Conservation (phyloP, 805 yeast species). For the Ogataea henricii region DNA sequence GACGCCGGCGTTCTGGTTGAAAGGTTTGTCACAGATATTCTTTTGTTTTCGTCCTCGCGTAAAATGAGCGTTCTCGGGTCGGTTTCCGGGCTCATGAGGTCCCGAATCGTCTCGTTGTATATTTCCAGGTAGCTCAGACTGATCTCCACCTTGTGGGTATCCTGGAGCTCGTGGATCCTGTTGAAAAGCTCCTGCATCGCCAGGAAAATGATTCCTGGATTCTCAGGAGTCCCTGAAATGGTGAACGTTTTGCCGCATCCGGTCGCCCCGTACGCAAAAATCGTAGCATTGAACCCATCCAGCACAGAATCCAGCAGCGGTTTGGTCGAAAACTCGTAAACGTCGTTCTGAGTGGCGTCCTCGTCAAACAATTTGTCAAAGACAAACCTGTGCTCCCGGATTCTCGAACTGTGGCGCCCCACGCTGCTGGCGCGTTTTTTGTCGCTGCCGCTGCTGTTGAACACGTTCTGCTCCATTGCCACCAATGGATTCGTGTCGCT, state of each 20-base stretch:
- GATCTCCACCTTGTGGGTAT: slow-evolving; percentile 59
- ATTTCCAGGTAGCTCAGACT: slow-evolving; percentile 80
- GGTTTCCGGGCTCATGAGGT: slow-evolving; percentile 60
- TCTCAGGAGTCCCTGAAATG: slow-evolving; percentile 68
- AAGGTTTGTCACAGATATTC: slow-evolving; percentile 72
- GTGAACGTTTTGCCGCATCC: slow-evolving; percentile 98
- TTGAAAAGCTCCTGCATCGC: slow-evolving; percentile 76
- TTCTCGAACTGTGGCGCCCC: slow-evolving; percentile 43
- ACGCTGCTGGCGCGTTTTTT: slow-evolving; percentile 20
- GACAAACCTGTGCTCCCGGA: slow-evolving; percentile 75
- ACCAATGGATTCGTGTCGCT: slow-evolving; percentile 65
- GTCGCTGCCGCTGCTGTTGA: slow-evolving; percentile 9
- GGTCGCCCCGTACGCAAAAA: slow-evolving; percentile 96
- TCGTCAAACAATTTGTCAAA: slow-evolving; percentile 81
- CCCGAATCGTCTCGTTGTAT: slow-evolving; percentile 87
- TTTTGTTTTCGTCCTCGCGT: slow-evolving; percentile 68
- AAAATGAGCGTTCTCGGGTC: slow-evolving; percentile 47
- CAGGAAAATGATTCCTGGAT: slow-evolving; percentile 78
- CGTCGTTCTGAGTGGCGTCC: slow-evolving; percentile 61
- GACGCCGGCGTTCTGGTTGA: slow-evolving; percentile 60
- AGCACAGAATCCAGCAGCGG: slow-evolving; percentile 74
- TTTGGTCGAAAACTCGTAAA: slow-evolving; percentile 64
- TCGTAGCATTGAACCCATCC: slow-evolving; percentile 87
- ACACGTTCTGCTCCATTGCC: slow-evolving; percentile 44
- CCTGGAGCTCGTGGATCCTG: slow-evolving; percentile 56